Evolutionary conservation across 2,329 filamentous ascomycete species (phyloP).

Genomic region (Triangularia setosa): DNA sequence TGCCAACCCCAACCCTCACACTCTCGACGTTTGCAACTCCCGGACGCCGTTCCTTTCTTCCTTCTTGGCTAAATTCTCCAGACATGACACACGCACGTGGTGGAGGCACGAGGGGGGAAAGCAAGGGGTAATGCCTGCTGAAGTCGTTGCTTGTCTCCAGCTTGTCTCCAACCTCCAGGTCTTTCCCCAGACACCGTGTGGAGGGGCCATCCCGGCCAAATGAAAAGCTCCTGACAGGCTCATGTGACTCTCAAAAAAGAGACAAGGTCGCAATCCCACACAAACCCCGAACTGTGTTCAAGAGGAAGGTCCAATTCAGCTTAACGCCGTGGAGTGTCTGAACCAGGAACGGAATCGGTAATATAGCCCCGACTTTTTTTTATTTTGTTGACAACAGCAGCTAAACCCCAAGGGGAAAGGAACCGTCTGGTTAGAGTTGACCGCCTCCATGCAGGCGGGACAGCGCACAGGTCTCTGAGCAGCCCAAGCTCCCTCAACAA

Average conservation of each 20-base stretch:
- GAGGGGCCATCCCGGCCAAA: background rate
- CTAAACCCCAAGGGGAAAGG: slow-evolving; percentile 13
- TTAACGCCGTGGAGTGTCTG: background rate
- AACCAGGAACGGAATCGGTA: background rate
- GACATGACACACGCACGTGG: background rate
- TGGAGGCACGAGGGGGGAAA: background rate
- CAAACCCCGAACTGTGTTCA: background rate
- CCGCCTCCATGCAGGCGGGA: slow-evolving; percentile 22
- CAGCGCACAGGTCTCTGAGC: background rate
- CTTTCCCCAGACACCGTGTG: background rate
- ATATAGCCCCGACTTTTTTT: background rate
- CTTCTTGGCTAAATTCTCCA: background rate
- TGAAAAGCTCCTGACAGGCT: background rate
- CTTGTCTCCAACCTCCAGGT: background rate
- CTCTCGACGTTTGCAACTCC: background rate
- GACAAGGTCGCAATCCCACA: background rate
- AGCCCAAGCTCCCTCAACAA: slow-evolving; percentile 29
- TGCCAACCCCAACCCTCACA: background rate
- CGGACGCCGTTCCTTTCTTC: background rate
- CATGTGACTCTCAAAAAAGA: background rate
- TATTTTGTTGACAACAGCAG: slow-evolving; percentile 24
- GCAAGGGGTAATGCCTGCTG: background rate
- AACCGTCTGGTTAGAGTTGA: slow-evolving; percentile 15
- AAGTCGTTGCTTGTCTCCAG: background rate
- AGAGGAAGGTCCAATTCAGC: background rate